A percentile compares a stretch with the other conserved stretches of the same genome.
Evolutionary conservation across 805 yeast species (phyloP).

Genomic region (Sugiyamaella valdiviana): DNA sequence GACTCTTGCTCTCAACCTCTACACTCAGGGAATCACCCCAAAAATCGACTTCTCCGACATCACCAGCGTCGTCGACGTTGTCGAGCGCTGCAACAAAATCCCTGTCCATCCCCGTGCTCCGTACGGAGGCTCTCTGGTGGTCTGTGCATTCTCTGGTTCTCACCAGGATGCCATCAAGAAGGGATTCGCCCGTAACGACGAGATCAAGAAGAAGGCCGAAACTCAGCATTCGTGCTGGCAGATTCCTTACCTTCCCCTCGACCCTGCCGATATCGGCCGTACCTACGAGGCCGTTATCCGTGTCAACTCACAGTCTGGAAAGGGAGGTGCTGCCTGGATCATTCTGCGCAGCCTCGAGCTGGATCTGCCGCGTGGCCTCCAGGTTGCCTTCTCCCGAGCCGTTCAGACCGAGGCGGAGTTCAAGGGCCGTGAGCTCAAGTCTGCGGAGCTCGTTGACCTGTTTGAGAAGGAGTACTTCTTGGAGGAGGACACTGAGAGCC

Average conservation of each 20-base stretch:
- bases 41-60: constrained; percentile 66
- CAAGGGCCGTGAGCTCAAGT: constrained; percentile 64
- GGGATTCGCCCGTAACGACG: constrained; percentile 48
- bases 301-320: constrained; percentile 82
- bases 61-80: constrained; percentile 58
- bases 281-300: constrained; percentile 89
- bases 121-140: constrained; percentile 76
- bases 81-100: constrained; percentile 73
- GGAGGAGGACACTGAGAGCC: constrained; percentile 24
- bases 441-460: constrained; percentile 56
- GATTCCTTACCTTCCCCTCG: constrained; percentile 77
- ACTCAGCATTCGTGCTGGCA: constrained; percentile 46
- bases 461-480: constrained; percentile 56
- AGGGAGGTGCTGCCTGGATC: constrained; percentile 89
- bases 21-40: constrained; percentile 73
- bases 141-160: constrained; percentile 79
- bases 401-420: constrained; percentile 67
- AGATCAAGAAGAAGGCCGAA: constrained; percentile 30
- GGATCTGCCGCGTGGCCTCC: constrained; percentile 76
- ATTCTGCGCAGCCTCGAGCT: constrained; percentile 67
- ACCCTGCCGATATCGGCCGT: constrained; percentile 79
- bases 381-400: constrained; percentile 63
- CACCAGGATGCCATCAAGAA: constrained; percentile 86
- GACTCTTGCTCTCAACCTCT: constrained; percentile 68
- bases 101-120: constrained; percentile 77